Percentiles rank a stretch among this genome's conserved stretches.
Conservation (phyloP, 495 filamentous ascomycete species). For the Penicillium crystallinum region DNA sequence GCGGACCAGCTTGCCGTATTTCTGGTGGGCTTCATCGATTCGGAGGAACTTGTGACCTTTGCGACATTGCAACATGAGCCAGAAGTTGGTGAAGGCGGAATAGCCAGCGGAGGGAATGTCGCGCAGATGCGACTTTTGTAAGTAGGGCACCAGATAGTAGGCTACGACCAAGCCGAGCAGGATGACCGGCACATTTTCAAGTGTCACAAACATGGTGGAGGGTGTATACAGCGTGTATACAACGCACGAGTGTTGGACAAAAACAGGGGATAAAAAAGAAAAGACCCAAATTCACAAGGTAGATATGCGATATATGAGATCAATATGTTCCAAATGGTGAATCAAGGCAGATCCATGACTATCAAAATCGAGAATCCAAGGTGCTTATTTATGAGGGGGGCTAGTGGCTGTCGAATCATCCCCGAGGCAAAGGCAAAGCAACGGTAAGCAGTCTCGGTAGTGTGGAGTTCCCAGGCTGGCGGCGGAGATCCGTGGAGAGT, state of each 20-base stretch:
- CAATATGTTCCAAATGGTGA: not conserved
- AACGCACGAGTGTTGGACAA: not conserved
- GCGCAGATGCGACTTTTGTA: slow-evolving; percentile 58
- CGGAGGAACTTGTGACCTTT: slow-evolving; percentile 60
- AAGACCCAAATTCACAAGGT: not conserved
- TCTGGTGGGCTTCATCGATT: slow-evolving; percentile 70
- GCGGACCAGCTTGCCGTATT: slow-evolving; percentile 56
- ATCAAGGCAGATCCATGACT: not conserved
- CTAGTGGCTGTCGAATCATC: not conserved
- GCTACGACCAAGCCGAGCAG: slow-evolving; percentile 47
- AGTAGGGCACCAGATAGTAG: slow-evolving; percentile 67
- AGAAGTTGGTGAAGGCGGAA: slow-evolving; percentile 70
- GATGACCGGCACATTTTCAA: slow-evolving; percentile 55
- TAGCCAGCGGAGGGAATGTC: slow-evolving; percentile 62
- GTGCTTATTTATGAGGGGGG: slow-evolving; percentile 5
- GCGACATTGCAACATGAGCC: slow-evolving; percentile 67
- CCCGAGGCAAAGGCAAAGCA: slow-evolving; percentile 5
- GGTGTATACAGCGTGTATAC: slow-evolving; percentile 1
- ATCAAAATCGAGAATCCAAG: not conserved
- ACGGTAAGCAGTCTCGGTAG: slow-evolving; percentile 10
- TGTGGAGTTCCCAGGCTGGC: slow-evolving; percentile 3
- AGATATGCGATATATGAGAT: not conserved
- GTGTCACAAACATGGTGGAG: slow-evolving; percentile 35
- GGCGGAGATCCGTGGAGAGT: slow-evolving; percentile 8
- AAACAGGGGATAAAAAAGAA: not conserved